phyloP scores from a whole-genome alignment of 169 alveolate genomes.

The Fabrea salina region DNA sequence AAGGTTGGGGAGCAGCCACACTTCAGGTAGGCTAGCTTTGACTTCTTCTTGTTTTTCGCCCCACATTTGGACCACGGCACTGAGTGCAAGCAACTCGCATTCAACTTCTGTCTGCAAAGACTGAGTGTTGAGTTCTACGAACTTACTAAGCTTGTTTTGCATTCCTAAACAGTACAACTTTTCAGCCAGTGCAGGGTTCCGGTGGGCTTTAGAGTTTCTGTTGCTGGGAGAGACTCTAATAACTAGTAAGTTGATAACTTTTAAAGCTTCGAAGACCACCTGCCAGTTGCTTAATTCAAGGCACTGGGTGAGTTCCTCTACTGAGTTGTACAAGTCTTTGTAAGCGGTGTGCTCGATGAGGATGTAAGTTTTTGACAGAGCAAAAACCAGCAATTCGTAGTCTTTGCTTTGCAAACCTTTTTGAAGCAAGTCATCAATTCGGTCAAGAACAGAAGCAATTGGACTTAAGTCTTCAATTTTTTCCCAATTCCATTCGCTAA shows the following conservation, averaged over 20 bases:
- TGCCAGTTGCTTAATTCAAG: background rate
- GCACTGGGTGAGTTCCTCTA: background rate
- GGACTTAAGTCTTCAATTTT: constrained; percentile 7
- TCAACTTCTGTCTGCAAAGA: background rate
- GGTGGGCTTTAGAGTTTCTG: constrained; percentile 12
- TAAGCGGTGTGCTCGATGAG: background rate
- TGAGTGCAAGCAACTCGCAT: constrained; percentile 19
- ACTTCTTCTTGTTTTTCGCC: constrained; percentile 1
- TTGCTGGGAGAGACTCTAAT: constrained; percentile 26
- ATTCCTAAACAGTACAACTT: constrained; percentile 12
- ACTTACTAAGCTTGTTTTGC: constrained; percentile 9
- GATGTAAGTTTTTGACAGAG: background rate
- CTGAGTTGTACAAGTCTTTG: constrained; percentile 24
- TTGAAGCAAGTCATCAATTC: constrained; percentile 18
- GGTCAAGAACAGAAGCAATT: constrained; percentile 14
- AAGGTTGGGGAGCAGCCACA: constrained; percentile 25
- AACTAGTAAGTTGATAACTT: constrained; percentile 17
- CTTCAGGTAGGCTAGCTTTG: constrained; percentile 11
- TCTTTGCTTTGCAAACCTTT: background rate
- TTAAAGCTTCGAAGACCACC: background rate
- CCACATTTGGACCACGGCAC: constrained; percentile 13
- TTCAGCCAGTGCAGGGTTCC: background rate
- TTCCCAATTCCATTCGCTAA: constrained; percentile 6
- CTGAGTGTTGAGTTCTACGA: background rate
- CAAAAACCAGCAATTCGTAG: background rate